Conservation (phyloP, 768 basidiomycete species). For the Pholiota molesta region DNA sequence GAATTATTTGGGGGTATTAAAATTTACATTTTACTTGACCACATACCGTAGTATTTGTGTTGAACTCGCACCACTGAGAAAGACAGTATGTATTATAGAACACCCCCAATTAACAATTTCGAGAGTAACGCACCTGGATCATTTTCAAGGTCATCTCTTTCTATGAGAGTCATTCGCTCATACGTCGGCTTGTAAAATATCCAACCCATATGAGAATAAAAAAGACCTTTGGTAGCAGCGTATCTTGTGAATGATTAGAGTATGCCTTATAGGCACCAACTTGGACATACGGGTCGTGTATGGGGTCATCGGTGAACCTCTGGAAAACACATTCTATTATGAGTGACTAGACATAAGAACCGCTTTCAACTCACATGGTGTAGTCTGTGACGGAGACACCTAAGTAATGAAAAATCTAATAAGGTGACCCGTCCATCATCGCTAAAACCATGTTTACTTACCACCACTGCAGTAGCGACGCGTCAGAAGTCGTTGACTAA, state of each 20-base stretch:
- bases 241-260: slow-evolving; percentile 45
- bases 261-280: background rate
- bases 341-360: background rate
- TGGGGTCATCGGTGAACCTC: slow-evolving; percentile 73
- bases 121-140: slow-evolving; percentile 55
- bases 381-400: slow-evolving; percentile 74
- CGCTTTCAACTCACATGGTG: slow-evolving; percentile 58
- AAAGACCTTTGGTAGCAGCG: slow-evolving; percentile 70
- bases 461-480: slow-evolving; percentile 47
- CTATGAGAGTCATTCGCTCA: slow-evolving; percentile 60
- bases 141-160: slow-evolving; percentile 65
- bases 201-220: slow-evolving; percentile 86
- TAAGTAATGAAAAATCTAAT: slow-evolving; percentile 20
- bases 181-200: slow-evolving; percentile 80
- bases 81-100: background rate
- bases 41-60: slow-evolving; percentile 64
- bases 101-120: slow-evolving; percentile 18
- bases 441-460: slow-evolving; percentile 25
- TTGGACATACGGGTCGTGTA: slow-evolving; percentile 61
- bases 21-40: background rate
- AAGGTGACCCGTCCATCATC: background rate
- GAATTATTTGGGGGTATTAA: background rate
- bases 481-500: slow-evolving; percentile 1
- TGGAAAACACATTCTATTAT: slow-evolving; percentile 23
- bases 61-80: slow-evolving; percentile 66